These are phyloP conservation scores for Volvox africanus DNA, from an alignment of 139 green algal species.

Conservation along the genomic window DNA sequence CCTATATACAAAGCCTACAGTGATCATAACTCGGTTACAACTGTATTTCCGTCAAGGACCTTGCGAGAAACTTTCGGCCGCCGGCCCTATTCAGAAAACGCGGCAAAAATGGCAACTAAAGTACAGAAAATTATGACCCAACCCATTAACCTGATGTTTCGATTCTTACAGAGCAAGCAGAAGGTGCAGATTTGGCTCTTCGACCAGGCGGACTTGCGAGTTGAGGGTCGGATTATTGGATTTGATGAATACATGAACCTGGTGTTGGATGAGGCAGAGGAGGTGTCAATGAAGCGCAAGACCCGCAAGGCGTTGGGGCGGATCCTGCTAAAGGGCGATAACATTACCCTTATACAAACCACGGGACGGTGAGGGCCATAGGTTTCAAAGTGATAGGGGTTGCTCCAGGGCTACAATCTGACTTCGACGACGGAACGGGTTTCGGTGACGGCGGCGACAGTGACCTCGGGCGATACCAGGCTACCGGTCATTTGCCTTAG, in stretches of 20 bases:
- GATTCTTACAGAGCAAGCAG: conserved; percentile 96
- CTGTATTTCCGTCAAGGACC: no score
- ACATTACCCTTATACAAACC: conserved; percentile 98
- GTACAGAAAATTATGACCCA: conserved; percentile 83
- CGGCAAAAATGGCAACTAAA: conserved; percentile 69
- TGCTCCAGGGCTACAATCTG: not conserved
- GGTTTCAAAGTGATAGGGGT: not conserved
- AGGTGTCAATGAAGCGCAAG: conserved; percentile 96
- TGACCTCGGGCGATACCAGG: no score
- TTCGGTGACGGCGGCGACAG: not conserved
- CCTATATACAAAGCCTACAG: no score
- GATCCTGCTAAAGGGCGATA: conserved; percentile 98
- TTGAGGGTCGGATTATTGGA: conserved; percentile 98
- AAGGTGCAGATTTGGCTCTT: conserved; percentile 98
- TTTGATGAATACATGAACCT: conserved; percentile 99
- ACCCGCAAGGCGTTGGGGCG: conserved; percentile 92
- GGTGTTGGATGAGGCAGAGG: conserved; percentile 98
- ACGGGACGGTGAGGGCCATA: conserved; percentile 45
- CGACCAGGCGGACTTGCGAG: conserved; percentile 92
- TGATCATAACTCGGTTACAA: no score
- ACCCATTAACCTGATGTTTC: conserved; percentile 97
- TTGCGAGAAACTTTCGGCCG: not conserved
- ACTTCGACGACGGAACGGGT: not conserved
- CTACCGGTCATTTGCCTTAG: no score
- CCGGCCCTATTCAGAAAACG: not conserved